Conservation (phyloP, 495 filamentous ascomycete species). For the Penicillium cinerascens region DNA sequence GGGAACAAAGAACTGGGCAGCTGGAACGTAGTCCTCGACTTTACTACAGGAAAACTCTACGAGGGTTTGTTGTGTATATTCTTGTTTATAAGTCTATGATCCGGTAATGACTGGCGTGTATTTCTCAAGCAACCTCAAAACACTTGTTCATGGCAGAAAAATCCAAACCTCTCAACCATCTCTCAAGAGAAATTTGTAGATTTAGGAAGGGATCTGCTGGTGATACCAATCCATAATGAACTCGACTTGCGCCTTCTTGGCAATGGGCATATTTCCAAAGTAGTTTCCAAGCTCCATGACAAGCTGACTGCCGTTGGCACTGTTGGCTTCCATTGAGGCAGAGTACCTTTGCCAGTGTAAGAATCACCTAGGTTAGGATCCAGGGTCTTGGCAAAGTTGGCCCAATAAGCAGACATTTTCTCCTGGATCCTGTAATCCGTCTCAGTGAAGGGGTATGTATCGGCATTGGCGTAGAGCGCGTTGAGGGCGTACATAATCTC, state of each 20-base stretch:
- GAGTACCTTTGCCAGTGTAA: constrained; percentile 13
- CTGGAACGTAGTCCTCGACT: background rate
- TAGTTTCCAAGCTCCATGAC: constrained; percentile 22
- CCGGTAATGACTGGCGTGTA: no score
- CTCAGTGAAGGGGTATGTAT: constrained; percentile 23
- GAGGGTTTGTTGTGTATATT: no score
- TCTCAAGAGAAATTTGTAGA: no score
- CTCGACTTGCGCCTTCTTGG: constrained; percentile 15
- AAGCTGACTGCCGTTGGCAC: constrained; percentile 14
- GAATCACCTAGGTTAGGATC: constrained; percentile 26
- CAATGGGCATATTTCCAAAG: constrained; percentile 20
- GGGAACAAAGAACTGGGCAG: background rate
- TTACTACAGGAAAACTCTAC: no score
- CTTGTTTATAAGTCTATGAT: no score
- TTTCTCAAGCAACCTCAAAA: no score
- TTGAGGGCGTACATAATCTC: constrained; percentile 30
- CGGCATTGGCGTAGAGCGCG: constrained; percentile 24
- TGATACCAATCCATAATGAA: constrained; percentile 23
- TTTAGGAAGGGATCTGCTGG: constrained; percentile 15
- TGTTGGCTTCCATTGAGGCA: constrained; percentile 17
- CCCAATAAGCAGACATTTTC: constrained; percentile 29
- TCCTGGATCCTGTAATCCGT: constrained; percentile 22
- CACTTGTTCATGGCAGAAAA: no score
- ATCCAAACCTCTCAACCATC: no score
- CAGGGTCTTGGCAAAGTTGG: constrained; percentile 30